A percentile compares a stretch with the other conserved stretches of the same genome.
These are phyloP conservation scores for Lepraria neglecta DNA, from an alignment of 495 filamentous ascomycete genomes.

Conservation along the genomic window DNA sequence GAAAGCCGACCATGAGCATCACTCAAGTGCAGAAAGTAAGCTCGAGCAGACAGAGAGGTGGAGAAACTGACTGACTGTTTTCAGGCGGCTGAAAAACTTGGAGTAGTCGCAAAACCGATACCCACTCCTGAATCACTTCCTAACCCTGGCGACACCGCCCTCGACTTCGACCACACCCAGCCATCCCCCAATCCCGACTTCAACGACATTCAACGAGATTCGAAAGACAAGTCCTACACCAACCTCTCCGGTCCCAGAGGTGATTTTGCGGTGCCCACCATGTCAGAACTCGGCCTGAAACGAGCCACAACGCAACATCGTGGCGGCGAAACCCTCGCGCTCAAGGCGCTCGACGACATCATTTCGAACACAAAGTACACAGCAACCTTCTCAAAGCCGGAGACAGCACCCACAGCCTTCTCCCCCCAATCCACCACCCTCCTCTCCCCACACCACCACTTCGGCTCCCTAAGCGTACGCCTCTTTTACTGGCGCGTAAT, in stretches of 20 bases:
- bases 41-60: neutral
- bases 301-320: slow-evolving; percentile 51
- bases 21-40: slow-evolving; percentile 50
- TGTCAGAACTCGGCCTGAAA: slow-evolving; percentile 56
- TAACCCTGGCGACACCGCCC: slow-evolving; percentile 51
- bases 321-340: slow-evolving; percentile 56
- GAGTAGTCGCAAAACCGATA: slow-evolving; percentile 49
- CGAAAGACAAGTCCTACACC: slow-evolving; percentile 47
- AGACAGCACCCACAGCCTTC: slow-evolving; percentile 62
- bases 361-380: slow-evolving; percentile 55
- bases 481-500: slow-evolving; percentile 64
- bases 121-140: slow-evolving; percentile 49
- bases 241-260: slow-evolving; percentile 52
- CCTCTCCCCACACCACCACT: slow-evolving; percentile 65
- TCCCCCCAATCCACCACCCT: slow-evolving; percentile 62
- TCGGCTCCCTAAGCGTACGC: slow-evolving; percentile 55
- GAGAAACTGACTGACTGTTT: slow-evolving; percentile 1
- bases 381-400: slow-evolving; percentile 63
- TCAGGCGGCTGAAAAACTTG: slow-evolving; percentile 42
- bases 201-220: slow-evolving; percentile 45
- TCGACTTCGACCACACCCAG: slow-evolving; percentile 48
- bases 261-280: slow-evolving; percentile 56
- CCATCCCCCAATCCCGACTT: slow-evolving; percentile 45
- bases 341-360: slow-evolving; percentile 44
- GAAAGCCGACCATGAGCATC: slow-evolving; percentile 65